Base-by-base conservation (phyloP, 192 early-diverging fungal species). In the Backusella westeae region DNA sequence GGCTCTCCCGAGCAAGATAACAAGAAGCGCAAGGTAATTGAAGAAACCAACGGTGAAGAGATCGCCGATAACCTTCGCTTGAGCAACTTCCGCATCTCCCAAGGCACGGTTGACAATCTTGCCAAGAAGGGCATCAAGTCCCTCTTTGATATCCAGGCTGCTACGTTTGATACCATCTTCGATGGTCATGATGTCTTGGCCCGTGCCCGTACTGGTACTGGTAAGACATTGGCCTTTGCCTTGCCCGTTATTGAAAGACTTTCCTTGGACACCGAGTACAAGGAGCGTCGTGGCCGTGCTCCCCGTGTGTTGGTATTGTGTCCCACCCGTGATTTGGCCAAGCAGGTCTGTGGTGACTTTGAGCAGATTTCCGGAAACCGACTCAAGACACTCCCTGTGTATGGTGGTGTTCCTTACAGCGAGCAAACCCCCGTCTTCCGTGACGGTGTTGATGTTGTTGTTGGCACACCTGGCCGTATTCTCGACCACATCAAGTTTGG, bases 101-200 rank as follows among this genome's bases (percentile, higher is more conserved):
- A 85, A 32, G 81, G 89, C 19, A 96, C 95, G 26, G 75, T 94
- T 65, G 83, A 84, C 39, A 89, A 91, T 2, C 89, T 99, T 41
- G 80, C 82, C n/a, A 78, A 73, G 3, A 90, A 93, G 46, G 94
- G 94, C 41, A 92, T 98, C 71, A 89, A 88, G 26, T 84, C 91
- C 6, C 87, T 99, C 23, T 99, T 99, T 82, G 96, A 96, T 12
- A 99, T 99, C 65, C 97, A 99, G 83, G 95, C 96, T 35, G 94
- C 93, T 71, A 95, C 94, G 9, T 90, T 92, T 74, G 79, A 90
- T 56, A 83, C 83, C 21, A 91, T 95, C 76, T 89, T 81, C 39
- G 91, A 93, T 49, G 93, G 93, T 74, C 86, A 93, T 65, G 93
- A 95, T 75, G 76, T 95, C 26, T 82, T 95, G 21, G 93, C 89